A percentile compares a stretch with the other conserved stretches of the same genome.
These are phyloP conservation scores for Vitis rupestris DNA, from an alignment of 164 flowering plant genomes.

Conservation along the genomic window DNA sequence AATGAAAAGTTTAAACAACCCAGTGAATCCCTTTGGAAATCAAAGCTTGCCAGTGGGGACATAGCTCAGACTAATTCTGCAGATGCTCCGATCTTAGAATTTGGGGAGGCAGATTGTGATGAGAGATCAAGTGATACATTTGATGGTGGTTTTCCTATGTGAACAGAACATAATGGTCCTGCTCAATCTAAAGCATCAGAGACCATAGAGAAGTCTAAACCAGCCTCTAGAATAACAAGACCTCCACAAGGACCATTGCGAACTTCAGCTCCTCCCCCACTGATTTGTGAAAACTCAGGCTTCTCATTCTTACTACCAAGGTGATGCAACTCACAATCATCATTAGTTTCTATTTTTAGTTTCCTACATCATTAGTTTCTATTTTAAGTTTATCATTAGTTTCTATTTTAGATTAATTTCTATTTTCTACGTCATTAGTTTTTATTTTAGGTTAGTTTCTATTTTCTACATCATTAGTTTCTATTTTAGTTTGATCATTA, in stretches of 20 bases:
- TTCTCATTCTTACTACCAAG: no score
- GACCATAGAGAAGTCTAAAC: conserved; percentile 34
- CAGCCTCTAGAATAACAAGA: conserved; percentile 7
- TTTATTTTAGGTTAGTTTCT: no score
- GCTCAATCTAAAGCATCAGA: conserved; percentile 31
- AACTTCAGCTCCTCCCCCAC: neutral
- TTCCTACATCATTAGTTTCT: no score
- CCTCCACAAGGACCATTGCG: neutral
- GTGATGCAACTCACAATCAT: no score
- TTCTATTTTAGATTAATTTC: no score
- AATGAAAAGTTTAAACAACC: conserved; percentile 39
- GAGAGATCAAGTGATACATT: conserved; percentile 63
- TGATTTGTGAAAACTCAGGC: no score
- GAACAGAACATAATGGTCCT: conserved; percentile 67
- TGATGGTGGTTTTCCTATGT: conserved; percentile 57
- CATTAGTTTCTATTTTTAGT: no score
- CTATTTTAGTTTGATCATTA: no score
- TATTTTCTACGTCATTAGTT: no score
- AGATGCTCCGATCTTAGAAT: conserved; percentile 45
- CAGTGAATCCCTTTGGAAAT: conserved; percentile 32
- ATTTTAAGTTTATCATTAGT: no score
- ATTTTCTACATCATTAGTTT: no score
- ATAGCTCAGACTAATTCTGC: conserved; percentile 28
- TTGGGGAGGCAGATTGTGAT: conserved; percentile 42
- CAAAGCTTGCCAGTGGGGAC: conserved; percentile 30